A percentile compares a stretch with the other conserved stretches of the same genome.
Evolutionary conservation across 2,329 filamentous ascomycete genomes (phyloP).

Genomic region (Blastomyces parvus): DNA sequence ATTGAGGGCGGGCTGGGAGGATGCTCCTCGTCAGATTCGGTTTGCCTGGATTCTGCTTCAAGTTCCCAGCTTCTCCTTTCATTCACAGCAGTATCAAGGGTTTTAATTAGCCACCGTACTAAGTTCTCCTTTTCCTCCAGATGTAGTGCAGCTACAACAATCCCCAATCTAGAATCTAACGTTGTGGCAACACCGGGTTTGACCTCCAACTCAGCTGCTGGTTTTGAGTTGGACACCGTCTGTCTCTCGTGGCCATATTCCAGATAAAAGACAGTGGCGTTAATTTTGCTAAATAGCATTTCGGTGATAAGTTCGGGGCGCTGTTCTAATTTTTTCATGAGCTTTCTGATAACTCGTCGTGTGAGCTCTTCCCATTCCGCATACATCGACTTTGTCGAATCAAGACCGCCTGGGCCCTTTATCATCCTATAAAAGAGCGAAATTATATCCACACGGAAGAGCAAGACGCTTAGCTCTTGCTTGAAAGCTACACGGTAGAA

Average conservation of each 20-base stretch:
- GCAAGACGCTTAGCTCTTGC: constrained; percentile 76
- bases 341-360: constrained; percentile 70
- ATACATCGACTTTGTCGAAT: constrained; percentile 56
- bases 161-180: constrained; percentile 61
- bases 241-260: constrained; percentile 86
- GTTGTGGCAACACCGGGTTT: constrained; percentile 56
- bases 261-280: constrained; percentile 71
- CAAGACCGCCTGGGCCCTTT: constrained; percentile 71
- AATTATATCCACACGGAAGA: constrained; percentile 87
- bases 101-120: constrained; percentile 70
- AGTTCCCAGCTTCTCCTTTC: constrained; percentile 71
- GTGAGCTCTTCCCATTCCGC: constrained; percentile 88
- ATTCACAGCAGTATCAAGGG: constrained; percentile 56
- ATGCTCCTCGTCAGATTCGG: constrained; percentile 23
- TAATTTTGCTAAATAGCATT: constrained; percentile 89
- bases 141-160: constrained; percentile 68
- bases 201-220: constrained; percentile 76
- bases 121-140: constrained; percentile 69
- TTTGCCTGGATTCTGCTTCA: constrained; percentile 53
- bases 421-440: constrained; percentile 83
- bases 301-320: constrained; percentile 80
- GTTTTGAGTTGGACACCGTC: constrained; percentile 53
- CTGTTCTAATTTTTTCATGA: constrained; percentile 75
- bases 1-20: constrained; percentile 23
- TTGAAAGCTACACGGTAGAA: constrained; percentile 94